Evolutionary conservation across 805 yeast species (phyloP).

Genomic region (Sugiyamaella smithiae): DNA sequence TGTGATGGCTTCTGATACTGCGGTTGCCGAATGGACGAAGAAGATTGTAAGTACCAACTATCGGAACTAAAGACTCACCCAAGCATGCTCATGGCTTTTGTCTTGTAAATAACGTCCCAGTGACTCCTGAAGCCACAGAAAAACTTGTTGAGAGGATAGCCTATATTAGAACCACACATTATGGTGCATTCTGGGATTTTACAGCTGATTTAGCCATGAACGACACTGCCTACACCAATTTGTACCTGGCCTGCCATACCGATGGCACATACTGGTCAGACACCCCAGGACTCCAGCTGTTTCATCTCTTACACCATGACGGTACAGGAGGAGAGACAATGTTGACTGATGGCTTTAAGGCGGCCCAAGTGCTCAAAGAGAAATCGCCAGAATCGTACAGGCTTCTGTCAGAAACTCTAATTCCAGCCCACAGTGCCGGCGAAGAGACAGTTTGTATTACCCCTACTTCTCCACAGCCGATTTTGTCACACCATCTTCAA

Average conservation of each 20-base stretch:
- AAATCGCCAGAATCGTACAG: conserved; percentile 51
- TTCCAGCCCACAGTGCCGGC: conserved; percentile 76
- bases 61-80: not conserved
- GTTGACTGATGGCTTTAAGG: conserved; percentile 61
- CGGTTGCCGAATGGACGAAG: conserved; percentile 53
- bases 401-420: conserved; percentile 45
- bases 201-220: conserved; percentile 64
- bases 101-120: conserved; percentile 59
- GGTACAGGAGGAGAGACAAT: conserved; percentile 68
- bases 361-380: conserved; percentile 50
- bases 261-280: conserved; percentile 76
- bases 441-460: conserved; percentile 60
- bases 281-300: conserved; percentile 67
- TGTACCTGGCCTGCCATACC: conserved; percentile 62
- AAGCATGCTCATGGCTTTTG: conserved; percentile 56
- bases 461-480: conserved; percentile 54
- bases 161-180: conserved; percentile 65
- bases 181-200: conserved; percentile 81
- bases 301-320: conserved; percentile 59
- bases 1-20: conserved; percentile 45
- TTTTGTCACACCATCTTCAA: conserved; percentile 50
- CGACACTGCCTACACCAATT: conserved; percentile 70
- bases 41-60: conserved; percentile 36
- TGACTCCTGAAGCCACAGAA: conserved; percentile 56
- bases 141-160: conserved; percentile 54